These are phyloP conservation scores for Wallacemonas sp. DNA, from an alignment of 208 protist genomes.

Conservation along the genomic window DNA sequence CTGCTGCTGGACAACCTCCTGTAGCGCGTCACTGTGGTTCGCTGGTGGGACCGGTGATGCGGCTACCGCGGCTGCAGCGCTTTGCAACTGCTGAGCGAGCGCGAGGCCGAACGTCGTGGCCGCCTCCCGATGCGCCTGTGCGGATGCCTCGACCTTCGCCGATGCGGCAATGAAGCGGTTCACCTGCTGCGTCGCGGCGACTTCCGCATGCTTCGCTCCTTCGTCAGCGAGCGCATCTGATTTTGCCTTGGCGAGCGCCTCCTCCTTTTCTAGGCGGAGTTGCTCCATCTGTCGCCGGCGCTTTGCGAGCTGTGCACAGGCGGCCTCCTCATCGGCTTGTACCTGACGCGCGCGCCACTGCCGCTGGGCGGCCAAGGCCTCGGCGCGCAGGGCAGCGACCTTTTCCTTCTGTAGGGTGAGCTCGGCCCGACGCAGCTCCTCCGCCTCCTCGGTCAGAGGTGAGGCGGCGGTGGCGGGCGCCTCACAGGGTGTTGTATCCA, in stretches of 20 bases:
- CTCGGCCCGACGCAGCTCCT: constrained; percentile 4
- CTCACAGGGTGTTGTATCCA: too few species aligned
- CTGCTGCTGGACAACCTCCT: too few species aligned
- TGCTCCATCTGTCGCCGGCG: constrained; percentile 27
- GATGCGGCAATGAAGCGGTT: constrained; percentile 25
- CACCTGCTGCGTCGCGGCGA: constrained; percentile 15
- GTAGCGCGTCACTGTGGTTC: too few species aligned
- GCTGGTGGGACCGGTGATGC: too few species aligned
- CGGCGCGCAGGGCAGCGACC: neutral
- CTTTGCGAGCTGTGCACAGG: constrained; percentile 23
- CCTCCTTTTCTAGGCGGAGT: constrained; percentile 18
- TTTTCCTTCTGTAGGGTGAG: neutral
- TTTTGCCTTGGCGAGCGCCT: constrained; percentile 5
- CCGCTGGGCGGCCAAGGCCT: constrained; percentile 1
- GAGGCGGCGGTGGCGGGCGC: constrained; percentile 19
- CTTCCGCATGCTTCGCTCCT: constrained; percentile 11
- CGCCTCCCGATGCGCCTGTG: constrained; percentile 14
- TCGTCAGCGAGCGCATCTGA: neutral
- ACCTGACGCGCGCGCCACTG: constrained; percentile 3
- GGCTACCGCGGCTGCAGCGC: neutral
- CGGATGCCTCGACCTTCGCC: constrained; percentile 5
- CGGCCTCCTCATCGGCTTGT: constrained; percentile 23
- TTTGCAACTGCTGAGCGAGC: neutral
- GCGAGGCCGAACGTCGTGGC: neutral
- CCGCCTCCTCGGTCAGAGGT: constrained; percentile 23